Base-by-base conservation (phyloP, 208 protist genomes). In the Trichomonas tenax region DNA sequence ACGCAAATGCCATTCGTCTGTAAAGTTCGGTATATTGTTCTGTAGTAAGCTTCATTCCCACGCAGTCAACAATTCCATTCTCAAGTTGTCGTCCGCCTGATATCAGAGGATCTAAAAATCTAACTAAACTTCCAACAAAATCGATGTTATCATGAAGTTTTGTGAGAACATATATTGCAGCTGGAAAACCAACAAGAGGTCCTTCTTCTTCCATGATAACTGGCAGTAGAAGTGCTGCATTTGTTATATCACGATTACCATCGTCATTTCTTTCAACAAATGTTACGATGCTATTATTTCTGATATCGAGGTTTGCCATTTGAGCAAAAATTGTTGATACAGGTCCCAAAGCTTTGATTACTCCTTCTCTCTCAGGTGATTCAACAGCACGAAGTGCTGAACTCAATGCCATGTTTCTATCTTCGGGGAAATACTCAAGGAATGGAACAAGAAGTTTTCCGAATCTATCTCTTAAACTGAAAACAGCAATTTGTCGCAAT, bases 151-250 rank as follows among this genome's bases (percentile, higher is more conserved):
- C 15, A 15, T 93, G 86, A 0, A 93, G 10, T 41, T 93, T 93
- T 8, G 41, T 93, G 0, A 93, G 15, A 21, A 51, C 34, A 93
- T 93, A 93, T 58, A 93, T 48, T 0, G 86, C 26, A 38, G 86
- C 86, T 26, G 86, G 86, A 51, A 93, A 93, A 6, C 40, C 86
- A 51, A 93, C 46, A 3, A 48, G n/a, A 49, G 86, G 86, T 26
- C 86, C 86, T 51, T 93, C 86, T 38, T 93, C 86, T 93, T 93
- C 86, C 86, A 93, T 93, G 26, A 93, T 31, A 58, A 93, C 86
- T 26, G 86, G 86, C 17, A 93, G 31, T 1, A 93, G 44, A 34
- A 93, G 41, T 0, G 86, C 11, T 14, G 86, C 40, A 38, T 93
- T 34, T 38, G 48, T n/a, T 14, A 51, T 40, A 93, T 93, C 86